phyloP scores from a whole-genome alignment of 805 yeast species.

The Metschnikowia proteae region DNA sequence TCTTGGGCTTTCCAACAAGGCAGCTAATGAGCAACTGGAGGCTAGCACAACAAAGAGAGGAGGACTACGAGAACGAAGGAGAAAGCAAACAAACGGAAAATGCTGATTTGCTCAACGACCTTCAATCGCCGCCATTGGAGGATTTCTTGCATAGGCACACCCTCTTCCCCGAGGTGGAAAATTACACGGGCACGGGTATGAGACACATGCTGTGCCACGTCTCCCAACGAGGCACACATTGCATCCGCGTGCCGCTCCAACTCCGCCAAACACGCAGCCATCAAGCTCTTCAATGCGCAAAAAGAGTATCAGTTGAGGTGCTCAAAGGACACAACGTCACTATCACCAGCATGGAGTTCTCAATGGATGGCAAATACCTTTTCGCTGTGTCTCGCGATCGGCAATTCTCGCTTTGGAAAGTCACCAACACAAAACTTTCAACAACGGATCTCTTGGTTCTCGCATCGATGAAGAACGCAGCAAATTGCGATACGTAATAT shows the following conservation, averaged over 20 bases:
- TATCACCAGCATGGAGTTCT: conserved; percentile 76
- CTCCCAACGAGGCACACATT: conserved; percentile 57
- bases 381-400: conserved; percentile 88
- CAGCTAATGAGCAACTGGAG: conserved; percentile 50
- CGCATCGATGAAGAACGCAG: too few species aligned
- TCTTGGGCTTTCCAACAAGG: conserved; percentile 88
- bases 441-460: too few species aligned
- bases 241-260: conserved; percentile 95
- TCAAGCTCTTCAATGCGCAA: conserved; percentile 64
- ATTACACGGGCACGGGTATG: conserved; percentile 96
- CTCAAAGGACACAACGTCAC: conserved; percentile 77
- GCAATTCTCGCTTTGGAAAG: conserved; percentile 70
- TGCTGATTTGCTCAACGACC: conserved; percentile 48
- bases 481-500: too few species aligned
- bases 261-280: conserved; percentile 75
- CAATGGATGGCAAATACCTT: conserved; percentile 60
- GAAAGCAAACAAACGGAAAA: conserved; percentile 40
- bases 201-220: conserved; percentile 70
- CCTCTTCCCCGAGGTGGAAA: conserved; percentile 92
- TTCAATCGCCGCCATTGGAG: conserved; percentile 59
- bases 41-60: conserved; percentile 34
- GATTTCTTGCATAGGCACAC: conserved; percentile 90
- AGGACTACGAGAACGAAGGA: conserved; percentile 33
- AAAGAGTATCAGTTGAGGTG: conserved; percentile 53
- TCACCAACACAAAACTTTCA: too few species aligned